Percentiles rank a stretch among this genome's conserved stretches.
These are phyloP conservation scores for Ceratocystis colombiana DNA, from an alignment of 2,329 filamentous ascomycete species.

Conservation along the genomic window DNA sequence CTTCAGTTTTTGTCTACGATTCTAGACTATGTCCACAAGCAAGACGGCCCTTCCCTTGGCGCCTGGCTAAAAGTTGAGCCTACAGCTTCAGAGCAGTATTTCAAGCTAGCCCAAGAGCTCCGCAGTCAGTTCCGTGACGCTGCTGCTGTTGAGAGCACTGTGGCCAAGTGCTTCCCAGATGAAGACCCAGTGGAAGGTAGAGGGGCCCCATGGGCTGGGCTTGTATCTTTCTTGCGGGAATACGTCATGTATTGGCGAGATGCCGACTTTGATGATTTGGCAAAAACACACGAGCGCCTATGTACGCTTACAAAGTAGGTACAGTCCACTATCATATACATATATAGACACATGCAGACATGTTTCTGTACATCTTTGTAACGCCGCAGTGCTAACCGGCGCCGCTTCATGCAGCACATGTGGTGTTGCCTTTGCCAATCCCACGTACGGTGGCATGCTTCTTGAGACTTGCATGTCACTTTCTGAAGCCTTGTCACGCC, in stretches of 20 bases:
- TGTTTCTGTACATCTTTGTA: neutral
- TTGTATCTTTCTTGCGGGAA: slow-evolving; percentile 67
- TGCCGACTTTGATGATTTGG: slow-evolving; percentile 63
- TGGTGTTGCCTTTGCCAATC: slow-evolving; percentile 69
- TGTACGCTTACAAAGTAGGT: slow-evolving; percentile 65
- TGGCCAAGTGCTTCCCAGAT: slow-evolving; percentile 54
- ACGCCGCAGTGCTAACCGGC: neutral
- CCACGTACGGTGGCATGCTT: slow-evolving; percentile 68
- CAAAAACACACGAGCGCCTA: slow-evolving; percentile 65
- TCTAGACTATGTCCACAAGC: slow-evolving; percentile 49
- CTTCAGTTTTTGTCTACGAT: slow-evolving; percentile 59
- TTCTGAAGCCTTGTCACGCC: slow-evolving; percentile 65
- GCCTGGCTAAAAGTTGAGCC: slow-evolving; percentile 68
- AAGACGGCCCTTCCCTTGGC: slow-evolving; percentile 52
- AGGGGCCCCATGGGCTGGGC: slow-evolving; percentile 63
- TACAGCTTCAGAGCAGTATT: slow-evolving; percentile 56
- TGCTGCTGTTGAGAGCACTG: slow-evolving; percentile 50
- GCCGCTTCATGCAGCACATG: slow-evolving; percentile 50
- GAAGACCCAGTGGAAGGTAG: slow-evolving; percentile 46
- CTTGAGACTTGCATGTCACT: slow-evolving; percentile 75
- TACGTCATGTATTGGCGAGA: slow-evolving; percentile 76
- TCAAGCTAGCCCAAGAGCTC: slow-evolving; percentile 57
- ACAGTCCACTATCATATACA: too few relatives aligned
- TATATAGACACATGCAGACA: neutral
- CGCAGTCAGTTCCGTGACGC: slow-evolving; percentile 43